Conservation (phyloP, 352 stramenopile species). For the Blastocystis sp. region DNA sequence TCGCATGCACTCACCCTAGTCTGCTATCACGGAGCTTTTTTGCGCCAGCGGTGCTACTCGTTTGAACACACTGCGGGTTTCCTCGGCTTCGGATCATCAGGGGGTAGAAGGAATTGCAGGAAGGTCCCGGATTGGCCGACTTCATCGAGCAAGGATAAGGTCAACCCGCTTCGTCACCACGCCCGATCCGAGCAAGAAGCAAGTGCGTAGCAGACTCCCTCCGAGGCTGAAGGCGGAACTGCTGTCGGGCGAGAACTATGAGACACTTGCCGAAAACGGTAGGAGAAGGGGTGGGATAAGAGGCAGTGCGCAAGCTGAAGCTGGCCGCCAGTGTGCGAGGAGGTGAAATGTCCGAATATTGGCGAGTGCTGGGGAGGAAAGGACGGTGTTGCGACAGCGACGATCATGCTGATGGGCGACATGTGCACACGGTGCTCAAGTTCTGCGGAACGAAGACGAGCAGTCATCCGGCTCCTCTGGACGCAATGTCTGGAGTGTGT, state of each 20-base stretch:
- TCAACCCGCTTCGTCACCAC: not conserved
- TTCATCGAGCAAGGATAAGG: constrained; percentile 42
- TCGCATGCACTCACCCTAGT: not conserved
- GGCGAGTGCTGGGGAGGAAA: constrained; percentile 96
- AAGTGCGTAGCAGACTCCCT: constrained; percentile 16
- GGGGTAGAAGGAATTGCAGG: constrained; percentile 3
- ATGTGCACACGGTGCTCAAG: constrained; percentile 96
- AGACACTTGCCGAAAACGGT: constrained; percentile 41
- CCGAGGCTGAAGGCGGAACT: constrained; percentile 57
- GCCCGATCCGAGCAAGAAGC: constrained; percentile 42
- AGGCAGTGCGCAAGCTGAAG: constrained; percentile 71
- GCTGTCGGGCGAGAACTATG: constrained; percentile 53
- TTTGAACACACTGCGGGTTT: constrained; percentile 19
- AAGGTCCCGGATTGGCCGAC: not conserved
- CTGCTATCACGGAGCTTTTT: not conserved
- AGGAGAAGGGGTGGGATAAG: too few species aligned
- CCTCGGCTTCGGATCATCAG: not conserved
- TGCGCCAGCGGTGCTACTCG: not conserved
- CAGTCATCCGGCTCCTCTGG: constrained; percentile 85
- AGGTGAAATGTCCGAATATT: constrained; percentile 98
- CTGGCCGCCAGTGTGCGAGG: constrained; percentile 97
- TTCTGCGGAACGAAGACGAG: constrained; percentile 98
- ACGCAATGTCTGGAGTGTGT: constrained; percentile 76
- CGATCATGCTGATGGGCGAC: constrained; percentile 98
- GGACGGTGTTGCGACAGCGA: constrained; percentile 88